Percentiles rank a stretch among this genome's conserved stretches.
Conservation (phyloP, 768 basidiomycete genomes). For the Pleurotus salmoneostramineus region DNA sequence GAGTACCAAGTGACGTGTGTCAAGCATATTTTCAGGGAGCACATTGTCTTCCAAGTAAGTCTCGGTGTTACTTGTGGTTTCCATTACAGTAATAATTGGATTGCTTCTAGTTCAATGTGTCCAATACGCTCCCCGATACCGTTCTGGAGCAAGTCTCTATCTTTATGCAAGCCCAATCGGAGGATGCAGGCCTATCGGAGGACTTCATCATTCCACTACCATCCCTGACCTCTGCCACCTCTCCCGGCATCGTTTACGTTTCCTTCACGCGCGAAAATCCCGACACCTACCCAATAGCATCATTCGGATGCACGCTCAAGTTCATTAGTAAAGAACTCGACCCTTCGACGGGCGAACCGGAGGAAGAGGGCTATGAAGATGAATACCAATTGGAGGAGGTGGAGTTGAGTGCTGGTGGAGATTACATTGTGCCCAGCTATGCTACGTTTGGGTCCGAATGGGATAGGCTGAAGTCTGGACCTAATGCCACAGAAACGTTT, state of each 20-base stretch:
- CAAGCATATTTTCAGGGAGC: conserved; percentile 95
- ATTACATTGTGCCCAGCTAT: conserved; percentile 96
- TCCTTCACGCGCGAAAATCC: conserved; percentile 86
- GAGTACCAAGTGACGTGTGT: conserved; percentile 97
- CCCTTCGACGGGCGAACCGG: conserved; percentile 90
- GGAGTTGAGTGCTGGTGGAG: conserved; percentile 86
- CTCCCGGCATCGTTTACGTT: conserved; percentile 87
- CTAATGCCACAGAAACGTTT: conserved; percentile 89
- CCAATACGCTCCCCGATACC: conserved; percentile 94
- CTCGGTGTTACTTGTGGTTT: neutral
- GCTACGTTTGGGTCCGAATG: conserved; percentile 91
- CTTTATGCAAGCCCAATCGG: conserved; percentile 79
- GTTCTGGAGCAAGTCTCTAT: conserved; percentile 93
- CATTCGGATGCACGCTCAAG: conserved; percentile 89
- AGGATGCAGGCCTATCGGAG: conserved; percentile 75
- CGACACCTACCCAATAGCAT: conserved; percentile 71
- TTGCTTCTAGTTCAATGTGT: conserved; percentile 80
- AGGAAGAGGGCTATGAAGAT: conserved; percentile 98
- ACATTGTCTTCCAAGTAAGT: conserved; percentile 93
- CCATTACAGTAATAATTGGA: conserved; percentile 9
- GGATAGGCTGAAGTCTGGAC: conserved; percentile 82
- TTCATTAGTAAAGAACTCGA: conserved; percentile 98
- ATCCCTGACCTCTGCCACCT: conserved; percentile 61
- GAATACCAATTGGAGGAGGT: conserved; percentile 97
- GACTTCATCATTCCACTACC: conserved; percentile 91